Evolutionary conservation across 2,329 filamentous ascomycete genomes (phyloP).

Genomic region (Stemphylium lycopersici): DNA sequence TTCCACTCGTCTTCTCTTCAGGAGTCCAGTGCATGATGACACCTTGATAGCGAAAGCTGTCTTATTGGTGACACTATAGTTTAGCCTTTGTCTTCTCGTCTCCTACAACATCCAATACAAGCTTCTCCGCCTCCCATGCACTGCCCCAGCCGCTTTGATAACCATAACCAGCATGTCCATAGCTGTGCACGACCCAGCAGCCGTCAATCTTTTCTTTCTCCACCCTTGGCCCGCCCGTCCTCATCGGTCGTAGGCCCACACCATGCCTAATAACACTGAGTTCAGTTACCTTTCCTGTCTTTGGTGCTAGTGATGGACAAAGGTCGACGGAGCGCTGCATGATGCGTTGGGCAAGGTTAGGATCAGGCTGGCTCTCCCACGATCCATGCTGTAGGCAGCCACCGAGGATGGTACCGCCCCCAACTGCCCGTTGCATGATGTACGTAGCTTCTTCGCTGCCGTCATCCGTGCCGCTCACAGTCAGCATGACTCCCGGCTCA

Average conservation of each 20-base stretch:
- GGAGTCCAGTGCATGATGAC: neutral
- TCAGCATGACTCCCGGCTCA: slow-evolving; percentile 72
- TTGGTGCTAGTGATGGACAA: slow-evolving; percentile 66
- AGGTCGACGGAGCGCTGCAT: slow-evolving; percentile 76
- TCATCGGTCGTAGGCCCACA: slow-evolving; percentile 78
- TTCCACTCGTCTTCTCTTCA: too few species aligned
- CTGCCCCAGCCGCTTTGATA: slow-evolving; percentile 60
- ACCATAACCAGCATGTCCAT: slow-evolving; percentile 80
- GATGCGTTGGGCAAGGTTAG: slow-evolving; percentile 79
- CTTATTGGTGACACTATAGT: neutral
- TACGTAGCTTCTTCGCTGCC: slow-evolving; percentile 75
- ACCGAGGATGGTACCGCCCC: slow-evolving; percentile 82
- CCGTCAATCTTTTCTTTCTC: slow-evolving; percentile 71
- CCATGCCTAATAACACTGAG: slow-evolving; percentile 77
- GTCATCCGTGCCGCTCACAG: slow-evolving; percentile 75
- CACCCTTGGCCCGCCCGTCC: slow-evolving; percentile 74
- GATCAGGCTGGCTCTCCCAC: slow-evolving; percentile 81
- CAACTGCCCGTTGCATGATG: slow-evolving; percentile 78
- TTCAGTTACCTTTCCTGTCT: slow-evolving; percentile 71
- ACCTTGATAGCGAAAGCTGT: neutral
- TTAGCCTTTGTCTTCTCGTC: slow-evolving; percentile 16
- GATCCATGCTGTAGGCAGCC: slow-evolving; percentile 80
- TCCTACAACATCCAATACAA: slow-evolving; percentile 41
- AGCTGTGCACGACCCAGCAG: slow-evolving; percentile 77
- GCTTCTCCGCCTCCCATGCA: slow-evolving; percentile 49